A percentile compares a stretch with the other conserved stretches of the same genome.
Conservation (phyloP, 1,284 basidiomycete genomes). For the Marasmius tenuissimus region DNA sequence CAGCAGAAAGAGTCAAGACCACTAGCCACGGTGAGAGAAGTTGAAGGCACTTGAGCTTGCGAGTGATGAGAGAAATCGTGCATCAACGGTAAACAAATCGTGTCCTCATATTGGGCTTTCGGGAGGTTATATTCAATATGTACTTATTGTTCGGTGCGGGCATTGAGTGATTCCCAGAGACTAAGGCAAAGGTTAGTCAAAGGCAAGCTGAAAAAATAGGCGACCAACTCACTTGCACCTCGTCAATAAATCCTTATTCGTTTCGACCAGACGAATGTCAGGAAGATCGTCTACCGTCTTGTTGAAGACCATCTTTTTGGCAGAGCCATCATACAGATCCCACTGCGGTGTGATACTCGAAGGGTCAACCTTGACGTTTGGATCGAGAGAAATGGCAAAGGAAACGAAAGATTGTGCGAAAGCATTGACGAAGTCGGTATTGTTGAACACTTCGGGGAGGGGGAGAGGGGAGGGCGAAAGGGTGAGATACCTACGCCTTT, state of each 20-base stretch:
- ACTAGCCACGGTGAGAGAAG: no score
- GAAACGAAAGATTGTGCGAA: constrained; percentile 22
- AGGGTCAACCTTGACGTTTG: constrained; percentile 19
- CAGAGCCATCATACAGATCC: constrained; percentile 10
- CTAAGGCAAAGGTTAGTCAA: background rate
- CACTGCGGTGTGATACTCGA: constrained; percentile 22
- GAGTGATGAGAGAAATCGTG: no score
- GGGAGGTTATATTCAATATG: background rate
- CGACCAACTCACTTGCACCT: constrained; percentile 12
- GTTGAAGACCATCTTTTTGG: constrained; percentile 21
- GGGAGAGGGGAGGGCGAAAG: background rate
- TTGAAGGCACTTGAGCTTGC: no score
- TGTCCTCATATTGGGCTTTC: no score
- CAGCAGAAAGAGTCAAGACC: no score
- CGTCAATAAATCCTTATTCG: background rate
- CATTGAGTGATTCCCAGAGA: constrained; percentile 11
- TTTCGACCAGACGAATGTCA: background rate
- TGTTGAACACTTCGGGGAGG: constrained; percentile 16
- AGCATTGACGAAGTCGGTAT: constrained; percentile 21
- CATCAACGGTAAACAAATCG: no score
- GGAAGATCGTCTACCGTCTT: constrained; percentile 9
- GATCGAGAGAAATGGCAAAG: constrained; percentile 20
- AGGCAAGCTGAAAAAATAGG: background rate
- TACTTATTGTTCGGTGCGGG: constrained; percentile 8
- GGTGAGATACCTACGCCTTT: background rate